Percentiles rank a stretch among this genome's conserved stretches.
Conservation (phyloP, 1,284 basidiomycete genomes). For the Apiotrichum sp. region DNA sequence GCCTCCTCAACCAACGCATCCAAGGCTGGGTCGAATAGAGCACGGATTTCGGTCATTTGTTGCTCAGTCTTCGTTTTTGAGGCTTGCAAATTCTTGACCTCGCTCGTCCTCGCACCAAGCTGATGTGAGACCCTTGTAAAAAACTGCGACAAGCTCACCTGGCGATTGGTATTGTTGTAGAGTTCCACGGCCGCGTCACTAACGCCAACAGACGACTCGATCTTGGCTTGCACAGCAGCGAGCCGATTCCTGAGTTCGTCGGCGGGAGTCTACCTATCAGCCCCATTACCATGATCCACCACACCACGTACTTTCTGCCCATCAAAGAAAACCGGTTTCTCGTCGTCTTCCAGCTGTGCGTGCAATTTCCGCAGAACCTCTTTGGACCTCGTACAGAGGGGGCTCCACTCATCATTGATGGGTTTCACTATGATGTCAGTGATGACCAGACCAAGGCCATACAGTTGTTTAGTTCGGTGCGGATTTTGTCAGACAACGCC, state of each 20-base stretch:
- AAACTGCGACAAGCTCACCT: conserved; percentile 17
- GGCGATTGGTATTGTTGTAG: conserved; percentile 54
- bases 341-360: too few relatives aligned
- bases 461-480: too few relatives aligned
- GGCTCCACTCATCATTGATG: too few relatives aligned
- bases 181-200: conserved; percentile 71
- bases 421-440: too few relatives aligned
- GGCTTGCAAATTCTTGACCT: conserved; percentile 14
- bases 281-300: too few relatives aligned
- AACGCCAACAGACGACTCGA: conserved; percentile 63
- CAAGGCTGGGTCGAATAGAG: conserved; percentile 80
- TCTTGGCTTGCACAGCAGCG: conserved; percentile 58
- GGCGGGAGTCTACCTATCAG: too few relatives aligned
- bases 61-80: conserved; percentile 48
- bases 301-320: too few relatives aligned
- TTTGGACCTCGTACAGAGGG: too few relatives aligned
- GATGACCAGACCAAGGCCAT: too few relatives aligned
- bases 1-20: conserved; percentile 69
- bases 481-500: too few relatives aligned
- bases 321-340: too few relatives aligned
- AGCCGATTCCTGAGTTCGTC: conserved; percentile 19
- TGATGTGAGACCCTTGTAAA: background rate
- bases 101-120: background rate
- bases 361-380: too few relatives aligned
- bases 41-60: conserved; percentile 61